Evolutionary conservation across 2,329 filamentous ascomycete species (phyloP).

Genomic region (Emergomyces pasteurianus): DNA sequence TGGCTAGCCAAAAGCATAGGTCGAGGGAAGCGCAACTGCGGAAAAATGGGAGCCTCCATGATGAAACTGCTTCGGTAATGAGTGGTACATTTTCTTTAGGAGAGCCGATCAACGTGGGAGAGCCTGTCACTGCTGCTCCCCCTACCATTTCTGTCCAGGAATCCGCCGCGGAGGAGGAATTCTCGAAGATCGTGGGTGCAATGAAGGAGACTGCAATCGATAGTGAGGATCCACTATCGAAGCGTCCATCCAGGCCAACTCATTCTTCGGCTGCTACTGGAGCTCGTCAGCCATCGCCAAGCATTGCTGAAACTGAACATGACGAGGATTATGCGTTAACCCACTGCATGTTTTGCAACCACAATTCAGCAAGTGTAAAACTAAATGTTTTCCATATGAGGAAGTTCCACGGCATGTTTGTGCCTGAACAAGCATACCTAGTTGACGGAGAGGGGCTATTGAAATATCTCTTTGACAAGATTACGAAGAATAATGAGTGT

Average conservation of each 20-base stretch:
- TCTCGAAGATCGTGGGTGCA: conserved; percentile 64
- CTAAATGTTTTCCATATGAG: conserved; percentile 83
- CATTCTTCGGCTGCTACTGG: conserved; percentile 23
- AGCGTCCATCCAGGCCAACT: conserved; percentile 31
- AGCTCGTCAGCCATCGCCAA: conserved; percentile 20
- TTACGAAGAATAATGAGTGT: conserved; percentile 71
- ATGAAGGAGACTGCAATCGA: conserved; percentile 55
- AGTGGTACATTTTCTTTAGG: conserved; percentile 77
- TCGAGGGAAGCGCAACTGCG: conserved; percentile 46
- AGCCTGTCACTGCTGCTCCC: conserved; percentile 9
- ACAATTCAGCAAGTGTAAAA: conserved; percentile 60
- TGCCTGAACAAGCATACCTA: conserved; percentile 78
- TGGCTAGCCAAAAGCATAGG: conserved; percentile 83
- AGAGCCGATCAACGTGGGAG: conserved; percentile 48
- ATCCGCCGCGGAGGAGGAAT: conserved; percentile 50
- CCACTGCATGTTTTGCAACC: conserved; percentile 84
- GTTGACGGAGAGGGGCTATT: conserved; percentile 73
- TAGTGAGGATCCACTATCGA: conserved; percentile 35
- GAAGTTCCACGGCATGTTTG: conserved; percentile 86
- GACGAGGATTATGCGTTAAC: conserved; percentile 36
- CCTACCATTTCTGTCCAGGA: conserved; percentile 26
- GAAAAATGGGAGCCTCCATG: conserved; percentile 36
- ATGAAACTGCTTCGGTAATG: conserved; percentile 69
- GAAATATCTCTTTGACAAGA: conserved; percentile 63
- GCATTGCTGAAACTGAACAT: not conserved